Conservation (phyloP, 108 stramenopile genomes). For the Stephanodiscus triporus region DNA sequence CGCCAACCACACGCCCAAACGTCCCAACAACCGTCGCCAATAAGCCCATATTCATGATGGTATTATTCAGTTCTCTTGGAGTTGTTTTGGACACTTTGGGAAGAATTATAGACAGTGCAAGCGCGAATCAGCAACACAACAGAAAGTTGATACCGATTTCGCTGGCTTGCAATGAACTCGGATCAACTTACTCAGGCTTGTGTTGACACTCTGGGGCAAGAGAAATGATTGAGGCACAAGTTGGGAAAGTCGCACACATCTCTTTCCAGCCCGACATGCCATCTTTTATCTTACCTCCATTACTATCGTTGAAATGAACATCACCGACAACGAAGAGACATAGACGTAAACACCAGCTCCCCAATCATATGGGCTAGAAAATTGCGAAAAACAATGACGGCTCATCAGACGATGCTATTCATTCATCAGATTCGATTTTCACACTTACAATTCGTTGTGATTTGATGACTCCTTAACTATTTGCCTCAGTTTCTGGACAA, state of each 20-base stretch:
- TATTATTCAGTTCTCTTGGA: constrained; percentile 56
- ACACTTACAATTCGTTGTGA: constrained; percentile 34
- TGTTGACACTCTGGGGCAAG: constrained; percentile 50
- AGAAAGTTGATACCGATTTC: background rate
- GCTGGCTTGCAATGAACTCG: background rate
- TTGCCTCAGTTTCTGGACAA: constrained; percentile 6
- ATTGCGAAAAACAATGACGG: background rate
- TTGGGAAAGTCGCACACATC: too few species aligned
- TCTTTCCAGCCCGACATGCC: too few species aligned
- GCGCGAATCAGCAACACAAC: background rate
- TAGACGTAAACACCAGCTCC: constrained; percentile 68
- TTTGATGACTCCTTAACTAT: constrained; percentile 13
- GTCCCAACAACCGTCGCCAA: constrained; percentile 67
- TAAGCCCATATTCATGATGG: constrained; percentile 64
- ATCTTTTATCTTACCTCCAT: constrained; percentile 47
- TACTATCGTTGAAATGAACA: constrained; percentile 63
- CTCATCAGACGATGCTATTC: background rate
- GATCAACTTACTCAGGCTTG: constrained; percentile 45
- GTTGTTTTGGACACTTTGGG: constrained; percentile 62
- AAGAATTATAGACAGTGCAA: background rate
- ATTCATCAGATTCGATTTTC: background rate
- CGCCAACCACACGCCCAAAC: constrained; percentile 65
- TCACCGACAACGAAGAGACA: constrained; percentile 58
- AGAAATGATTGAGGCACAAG: background rate
- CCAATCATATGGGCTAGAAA: constrained; percentile 69